Base-by-base conservation (phyloP, 2,329 filamentous ascomycete genomes). In the Cephalotrichum gorgonifer region DNA sequence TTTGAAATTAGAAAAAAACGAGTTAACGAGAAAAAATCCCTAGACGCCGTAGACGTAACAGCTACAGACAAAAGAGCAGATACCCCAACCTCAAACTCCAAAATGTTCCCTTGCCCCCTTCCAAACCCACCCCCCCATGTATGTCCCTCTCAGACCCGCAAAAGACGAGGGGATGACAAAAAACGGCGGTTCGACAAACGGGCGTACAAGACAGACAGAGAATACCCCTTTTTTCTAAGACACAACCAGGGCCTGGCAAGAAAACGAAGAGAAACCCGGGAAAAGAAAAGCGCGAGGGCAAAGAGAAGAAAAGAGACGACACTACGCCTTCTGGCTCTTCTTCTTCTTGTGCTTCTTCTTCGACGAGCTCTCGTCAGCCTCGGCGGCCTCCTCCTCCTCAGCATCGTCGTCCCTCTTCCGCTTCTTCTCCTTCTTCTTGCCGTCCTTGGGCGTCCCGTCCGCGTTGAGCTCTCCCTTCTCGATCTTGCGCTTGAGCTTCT, bases 401-500 rank as follows among this genome's bases (percentile, higher is more conserved):
- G 11, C 31, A 2, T 47, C 45, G 7, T 39, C 33, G 23, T 86
- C 86, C 63, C 83, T 78, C 77, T 88, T 87, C 28, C 46, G 47
- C 43, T 50, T 49, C 59, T 84, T 65, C 43, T 86, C 82, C 70
- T 87, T 88, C 75, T 88, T 88, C 72, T 80, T 86, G 58, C 82
- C 66, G 4, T 86, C 72, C 56, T 78, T 73, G 38, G 85, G 80
- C 47, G 75, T 81, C 50, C 85, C 85, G 53, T 85, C 78, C 12
- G 70, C 68, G 56, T 74, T 75, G 54, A 88, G 69, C 61, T 88
- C 83, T 33, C 86, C 86, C 53, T 83, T 77, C 67, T 86, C 85
- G 56, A 81, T 81, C 74, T 88, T 88, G 64, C 83, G 76, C 73
- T 85, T 81, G 70, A 88, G 89, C 69, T 87, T 85, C 70, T 79